phyloP scores from a whole-genome alignment of 164 flowering plant genomes.

The Vitis vinifera region ASM3070453v1 NC_081807.1:6032501-6033000 shows the following conservation, averaged over 20 bases:
- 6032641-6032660: too few species aligned
- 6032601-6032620: not conserved
- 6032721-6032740: not conserved
- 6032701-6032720: not conserved
- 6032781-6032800: not conserved
- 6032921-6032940: not conserved
- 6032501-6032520: slow-evolving; percentile 99
- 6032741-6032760: not conserved
- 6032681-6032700: too few species aligned
- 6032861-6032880: too few species aligned
- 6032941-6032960: slow-evolving; percentile 1
- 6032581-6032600: slow-evolving; percentile 56
- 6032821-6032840: not conserved
- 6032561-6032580: slow-evolving; percentile 85
- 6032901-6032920: not conserved
- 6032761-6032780: not conserved
- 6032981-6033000: not conserved
- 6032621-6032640: not conserved
- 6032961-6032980: not conserved
- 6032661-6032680: too few species aligned
- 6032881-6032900: too few species aligned
- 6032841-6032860: not conserved
- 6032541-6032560: slow-evolving; percentile 99
- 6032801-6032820: not conserved
- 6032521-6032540: slow-evolving; percentile 99